A percentile compares a stretch with the other conserved stretches of the same genome.
Evolutionary conservation across 169 alveolate species (phyloP).

Genomic region (Plasmodium chabaudi): DNA sequence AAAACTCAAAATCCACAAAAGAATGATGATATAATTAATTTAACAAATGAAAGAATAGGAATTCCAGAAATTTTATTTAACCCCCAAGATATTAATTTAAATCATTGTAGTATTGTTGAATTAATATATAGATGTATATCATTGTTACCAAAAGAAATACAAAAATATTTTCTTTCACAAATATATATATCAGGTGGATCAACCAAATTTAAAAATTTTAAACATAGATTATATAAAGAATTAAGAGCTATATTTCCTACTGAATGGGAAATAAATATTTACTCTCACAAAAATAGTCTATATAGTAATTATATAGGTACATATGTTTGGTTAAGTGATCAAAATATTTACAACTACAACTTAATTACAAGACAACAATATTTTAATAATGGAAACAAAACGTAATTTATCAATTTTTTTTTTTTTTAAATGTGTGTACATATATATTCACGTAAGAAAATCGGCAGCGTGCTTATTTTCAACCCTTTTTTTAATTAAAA

Average conservation of each 20-base stretch:
- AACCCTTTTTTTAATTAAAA: not conserved
- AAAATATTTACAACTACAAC: conserved; percentile 36
- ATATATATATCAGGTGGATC: conserved; percentile 85
- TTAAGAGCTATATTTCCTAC: conserved; percentile 79
- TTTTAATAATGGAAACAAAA: conserved; percentile 25
- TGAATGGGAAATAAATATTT: conserved; percentile 76
- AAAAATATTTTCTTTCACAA: conserved; percentile 78
- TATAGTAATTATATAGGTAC: conserved; percentile 76
- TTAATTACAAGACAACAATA: conserved; percentile 58
- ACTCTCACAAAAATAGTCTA: conserved; percentile 55
- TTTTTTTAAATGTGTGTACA: not conserved
- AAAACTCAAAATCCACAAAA: conserved; percentile 7
- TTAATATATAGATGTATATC: conserved; percentile 81
- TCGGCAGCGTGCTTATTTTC: not conserved
- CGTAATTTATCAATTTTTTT: not conserved
- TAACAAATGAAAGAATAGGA: conserved; percentile 80
- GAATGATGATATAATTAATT: conserved; percentile 60
- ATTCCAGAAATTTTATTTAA: conserved; percentile 83
- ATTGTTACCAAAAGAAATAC: conserved; percentile 78
- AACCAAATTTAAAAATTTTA: conserved; percentile 79
- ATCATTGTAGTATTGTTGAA: conserved; percentile 84
- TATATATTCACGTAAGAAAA: not conserved
- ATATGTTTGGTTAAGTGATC: conserved; percentile 70
- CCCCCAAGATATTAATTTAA: conserved; percentile 81
- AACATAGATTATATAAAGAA: conserved; percentile 80